Percentiles rank a stretch among this genome's conserved stretches.
Conservation (phyloP, 73 alveolate genomes). For the Tetrahymena elliotti region DNA sequence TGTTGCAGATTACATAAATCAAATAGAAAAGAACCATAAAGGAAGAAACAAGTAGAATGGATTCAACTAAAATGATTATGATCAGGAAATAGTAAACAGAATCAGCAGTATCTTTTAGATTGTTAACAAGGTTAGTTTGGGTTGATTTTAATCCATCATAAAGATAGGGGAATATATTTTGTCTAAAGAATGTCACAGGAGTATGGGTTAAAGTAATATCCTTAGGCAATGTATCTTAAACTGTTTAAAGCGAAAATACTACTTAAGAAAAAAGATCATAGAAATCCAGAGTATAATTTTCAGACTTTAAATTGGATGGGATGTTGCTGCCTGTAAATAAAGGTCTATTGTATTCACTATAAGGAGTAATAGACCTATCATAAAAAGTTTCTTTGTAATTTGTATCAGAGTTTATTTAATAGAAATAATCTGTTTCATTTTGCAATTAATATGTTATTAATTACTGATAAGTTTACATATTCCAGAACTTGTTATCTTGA, state of each 20-base stretch:
- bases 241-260: background rate
- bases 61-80: background rate
- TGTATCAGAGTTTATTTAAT: background rate
- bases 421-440: background rate
- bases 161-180: background rate
- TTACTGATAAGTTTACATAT: background rate
- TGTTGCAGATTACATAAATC: background rate
- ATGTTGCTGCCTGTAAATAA: background rate
- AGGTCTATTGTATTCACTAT: background rate
- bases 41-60: background rate
- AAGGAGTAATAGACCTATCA: background rate
- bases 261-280: background rate
- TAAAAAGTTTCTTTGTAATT: background rate
- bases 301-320: background rate
- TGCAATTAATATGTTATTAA: background rate
- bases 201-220: background rate
- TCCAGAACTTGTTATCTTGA: background rate
- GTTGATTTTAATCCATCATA: background rate
- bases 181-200: background rate
- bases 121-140: background rate
- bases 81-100: background rate
- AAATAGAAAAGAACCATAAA: background rate
- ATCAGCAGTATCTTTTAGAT: background rate
- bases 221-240: background rate
- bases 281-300: background rate